Evolutionary conservation across 169 alveolate genomes (phyloP).

Genomic region (Perkinsus olseni): DNA sequence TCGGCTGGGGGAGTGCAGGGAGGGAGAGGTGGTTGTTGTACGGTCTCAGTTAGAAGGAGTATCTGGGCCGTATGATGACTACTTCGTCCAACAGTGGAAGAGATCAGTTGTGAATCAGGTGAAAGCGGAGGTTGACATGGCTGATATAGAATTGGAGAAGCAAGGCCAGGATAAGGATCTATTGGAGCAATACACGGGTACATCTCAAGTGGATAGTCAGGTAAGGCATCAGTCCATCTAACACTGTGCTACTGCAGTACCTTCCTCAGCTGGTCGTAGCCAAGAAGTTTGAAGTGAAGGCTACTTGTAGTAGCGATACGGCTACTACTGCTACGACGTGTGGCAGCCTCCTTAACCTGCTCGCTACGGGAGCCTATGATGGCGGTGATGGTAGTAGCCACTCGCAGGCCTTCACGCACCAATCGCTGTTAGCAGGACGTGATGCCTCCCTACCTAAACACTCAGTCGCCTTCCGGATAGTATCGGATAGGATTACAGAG

Average conservation of each 20-base stretch:
- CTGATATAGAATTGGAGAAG: not conserved
- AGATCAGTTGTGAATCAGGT: not conserved
- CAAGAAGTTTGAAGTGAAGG: not conserved
- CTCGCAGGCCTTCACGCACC: no score
- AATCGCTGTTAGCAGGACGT: no score
- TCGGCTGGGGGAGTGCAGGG: not conserved
- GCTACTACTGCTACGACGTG: not conserved
- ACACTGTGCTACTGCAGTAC: no score
- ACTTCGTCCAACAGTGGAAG: not conserved
- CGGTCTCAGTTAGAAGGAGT: not conserved
- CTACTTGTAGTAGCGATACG: not conserved
- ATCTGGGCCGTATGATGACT: not conserved
- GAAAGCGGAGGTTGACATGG: not conserved
- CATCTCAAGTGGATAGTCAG: not conserved
- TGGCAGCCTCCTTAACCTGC: not conserved
- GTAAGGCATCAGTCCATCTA: no score
- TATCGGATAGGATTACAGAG: not conserved
- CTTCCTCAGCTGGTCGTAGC: not conserved
- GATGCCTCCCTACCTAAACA: not conserved
- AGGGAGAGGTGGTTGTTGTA: not conserved
- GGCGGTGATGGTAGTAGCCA: not conserved
- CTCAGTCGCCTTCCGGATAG: not conserved
- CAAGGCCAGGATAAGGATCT: not conserved
- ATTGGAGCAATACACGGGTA: not conserved
- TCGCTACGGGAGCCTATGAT: not conserved